Evolutionary conservation across 768 basidiomycete species (phyloP), one percentile per base, ranked within the genome.

Genomic region (Russula sp.): DNA sequence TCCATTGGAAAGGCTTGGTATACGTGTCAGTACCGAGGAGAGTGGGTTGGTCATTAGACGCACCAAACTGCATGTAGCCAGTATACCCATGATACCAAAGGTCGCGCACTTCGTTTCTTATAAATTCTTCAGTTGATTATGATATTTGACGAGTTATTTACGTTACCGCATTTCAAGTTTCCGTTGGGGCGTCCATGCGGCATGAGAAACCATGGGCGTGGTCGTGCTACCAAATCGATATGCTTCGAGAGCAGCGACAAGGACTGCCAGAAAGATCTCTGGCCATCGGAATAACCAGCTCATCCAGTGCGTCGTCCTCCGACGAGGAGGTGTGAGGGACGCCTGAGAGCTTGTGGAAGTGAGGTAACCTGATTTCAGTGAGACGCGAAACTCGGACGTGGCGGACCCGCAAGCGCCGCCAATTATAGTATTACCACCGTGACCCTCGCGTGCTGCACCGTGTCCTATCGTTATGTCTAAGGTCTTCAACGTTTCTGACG

Each of bases 11-110:
- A 93, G n/a, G 90, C 90, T 90, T 66, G 10, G 48, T 28, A 58
- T 18, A 67, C 55, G 65, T 28, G 58, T 63, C n/a, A 61, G 63
- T 50, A 34, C 61, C 30, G 49, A 57, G 26, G 30, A 56, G 34
- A 56, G 46, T 46, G 38, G 28, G 73, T 76, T 69, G 13, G 26
- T 30, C 30, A 55, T 20, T n/a, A 13, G 7, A 68, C 72, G 22
- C 67, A 92, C 91, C 94, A 72, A 83, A 83, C 53, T 76, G 80
- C 94, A 96, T 95, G 74, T 97, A 97, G 70, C 84, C 86, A 70
- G 91, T 75, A 71, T 87, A 97, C 0, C 94, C 94, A 78, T 96
- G 94, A 71, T 91, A 88, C 89, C 92, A 97, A 5, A 96, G 76
- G 59, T 88, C 84, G 50, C 88, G 84, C 10, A 85, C 86, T 71